Evolutionary conservation across 257 asterid species (phyloP).

Genomic region (Lithospermum erythrorhizon): DNA sequence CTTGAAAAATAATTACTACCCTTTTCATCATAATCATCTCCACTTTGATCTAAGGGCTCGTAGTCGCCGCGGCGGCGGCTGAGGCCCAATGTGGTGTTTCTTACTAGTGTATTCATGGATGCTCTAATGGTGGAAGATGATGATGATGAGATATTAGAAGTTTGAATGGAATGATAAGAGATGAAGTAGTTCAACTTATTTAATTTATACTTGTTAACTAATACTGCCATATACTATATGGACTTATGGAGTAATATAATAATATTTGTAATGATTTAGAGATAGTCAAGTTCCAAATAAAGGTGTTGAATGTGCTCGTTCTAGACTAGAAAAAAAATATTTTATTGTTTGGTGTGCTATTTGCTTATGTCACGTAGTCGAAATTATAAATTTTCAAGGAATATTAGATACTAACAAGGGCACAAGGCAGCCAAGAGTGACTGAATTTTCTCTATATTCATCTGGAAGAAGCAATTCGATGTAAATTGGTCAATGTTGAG

Average conservation of each 20-base stretch:
- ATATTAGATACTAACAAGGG: background rate
- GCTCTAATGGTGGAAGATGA: background rate
- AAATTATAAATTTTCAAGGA: too few species aligned
- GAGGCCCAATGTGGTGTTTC: conserved; percentile 27
- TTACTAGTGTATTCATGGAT: conserved; percentile 22
- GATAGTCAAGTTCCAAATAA: too few species aligned
- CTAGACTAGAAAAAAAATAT: too few species aligned
- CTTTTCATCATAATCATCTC: conserved; percentile 8
- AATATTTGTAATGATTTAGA: too few species aligned
- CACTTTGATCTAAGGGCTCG: conserved; percentile 11
- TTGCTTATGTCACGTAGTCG: too few species aligned
- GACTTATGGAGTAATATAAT: too few species aligned
- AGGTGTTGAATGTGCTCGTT: background rate
- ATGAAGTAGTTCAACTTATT: background rate
- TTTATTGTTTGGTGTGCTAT: background rate
- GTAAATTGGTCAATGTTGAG: too few species aligned
- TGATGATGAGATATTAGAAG: too few species aligned
- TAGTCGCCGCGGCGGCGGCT: conserved; percentile 10
- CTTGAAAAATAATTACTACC: conserved; percentile 27
- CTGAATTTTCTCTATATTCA: background rate
- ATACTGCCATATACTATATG: background rate
- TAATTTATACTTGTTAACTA: background rate
- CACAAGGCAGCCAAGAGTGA: background rate
- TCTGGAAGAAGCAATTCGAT: too few species aligned
- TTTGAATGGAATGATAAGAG: background rate